These are phyloP conservation scores for Sphagnum fallax DNA, from an alignment of 228 moss, liverwort and hornwort species.

Conservation along the genomic window DNA sequence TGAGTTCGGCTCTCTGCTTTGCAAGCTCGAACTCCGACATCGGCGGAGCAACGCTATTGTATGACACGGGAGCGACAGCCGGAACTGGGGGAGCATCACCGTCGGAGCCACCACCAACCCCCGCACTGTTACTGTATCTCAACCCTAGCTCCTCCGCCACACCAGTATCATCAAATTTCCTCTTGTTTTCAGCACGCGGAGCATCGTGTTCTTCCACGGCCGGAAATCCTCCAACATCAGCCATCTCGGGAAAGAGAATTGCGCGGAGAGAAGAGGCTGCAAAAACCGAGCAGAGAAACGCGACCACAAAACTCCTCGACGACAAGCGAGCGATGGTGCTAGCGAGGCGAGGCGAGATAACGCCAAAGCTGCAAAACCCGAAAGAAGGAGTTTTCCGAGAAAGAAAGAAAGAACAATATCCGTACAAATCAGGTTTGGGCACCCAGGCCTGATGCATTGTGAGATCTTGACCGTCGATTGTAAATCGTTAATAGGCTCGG, in stretches of 20 bases:
- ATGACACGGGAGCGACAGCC: conserved; percentile 33
- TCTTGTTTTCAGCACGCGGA: conserved; percentile 82
- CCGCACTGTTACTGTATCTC: conserved; percentile 9
- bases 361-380: too few species aligned
- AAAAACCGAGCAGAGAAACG: too few species aligned
- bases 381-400: too few species aligned
- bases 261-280: too few species aligned
- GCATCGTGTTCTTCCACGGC: conserved; percentile 73
- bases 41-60: conserved; percentile 85
- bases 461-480: too few species aligned
- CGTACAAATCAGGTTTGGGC: too few species aligned
- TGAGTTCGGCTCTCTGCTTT: conserved; percentile 89
- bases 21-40: conserved; percentile 91
- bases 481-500: too few species aligned
- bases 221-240: conserved; percentile 69
- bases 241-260: conserved; percentile 28
- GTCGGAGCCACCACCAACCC: conserved; percentile 13
- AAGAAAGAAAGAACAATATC: too few species aligned
- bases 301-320: too few species aligned
- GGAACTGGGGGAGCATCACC: conserved; percentile 13
- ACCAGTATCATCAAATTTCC: conserved; percentile 74
- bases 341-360: too few species aligned
- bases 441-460: too few species aligned
- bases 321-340: too few species aligned
- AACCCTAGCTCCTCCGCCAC: conserved; percentile 20